Evolutionary conservation across 805 yeast genomes (phyloP), one percentile per base, ranked within the genome.

Genomic region (Yarrowia divulgata): DNA sequence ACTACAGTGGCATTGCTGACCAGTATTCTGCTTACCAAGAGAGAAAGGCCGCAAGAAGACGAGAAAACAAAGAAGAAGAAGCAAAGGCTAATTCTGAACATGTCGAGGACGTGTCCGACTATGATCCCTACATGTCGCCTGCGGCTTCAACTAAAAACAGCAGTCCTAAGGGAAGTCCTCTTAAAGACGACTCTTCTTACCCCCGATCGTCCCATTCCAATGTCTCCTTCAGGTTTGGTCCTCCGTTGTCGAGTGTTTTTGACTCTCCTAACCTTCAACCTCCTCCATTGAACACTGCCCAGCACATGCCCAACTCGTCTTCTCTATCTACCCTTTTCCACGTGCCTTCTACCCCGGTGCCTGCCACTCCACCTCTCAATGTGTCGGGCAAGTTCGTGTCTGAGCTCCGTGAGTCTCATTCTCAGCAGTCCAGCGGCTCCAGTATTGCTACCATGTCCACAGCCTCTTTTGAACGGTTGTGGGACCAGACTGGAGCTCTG

Each of bases 401-500:
- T 3, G 12, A 37, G 45, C 43, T 54, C 3, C 43, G 8, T 3
- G 45, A 35, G 14, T 8, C 46, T 3, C 62, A 55, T 16, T 55
- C 62, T 2, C 62, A 39, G 3, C 62, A 55, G 46, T 55, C 62
- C 13, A 55, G 62, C 45, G 23, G 39, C 35, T 39, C 45, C 19
- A 55, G 62, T 9, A 35, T 52, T 1, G 58, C 58, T 8, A 52
- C 43, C 35, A 39, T 55, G 62, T 39, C 46, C 35, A 55, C 62
- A 0, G 62, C 34, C 9, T 55, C 62, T 1, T 55, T 55, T 14
- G 62, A 55, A 18, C 45, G 62, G 1, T 35, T 55, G 14, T 55
- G 62, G 62, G 62, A 39, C 62, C 46, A 55, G 45, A 39, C 62
- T 7, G 62, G 62, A 19, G 62, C 62, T 14, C 46, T 55, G 19